A percentile compares a stretch with the other conserved stretches of the same genome.
These are phyloP conservation scores for Trichoderma atrobrunneum DNA, from an alignment of 2,329 filamentous ascomycete genomes.

Conservation along the genomic window DNA sequence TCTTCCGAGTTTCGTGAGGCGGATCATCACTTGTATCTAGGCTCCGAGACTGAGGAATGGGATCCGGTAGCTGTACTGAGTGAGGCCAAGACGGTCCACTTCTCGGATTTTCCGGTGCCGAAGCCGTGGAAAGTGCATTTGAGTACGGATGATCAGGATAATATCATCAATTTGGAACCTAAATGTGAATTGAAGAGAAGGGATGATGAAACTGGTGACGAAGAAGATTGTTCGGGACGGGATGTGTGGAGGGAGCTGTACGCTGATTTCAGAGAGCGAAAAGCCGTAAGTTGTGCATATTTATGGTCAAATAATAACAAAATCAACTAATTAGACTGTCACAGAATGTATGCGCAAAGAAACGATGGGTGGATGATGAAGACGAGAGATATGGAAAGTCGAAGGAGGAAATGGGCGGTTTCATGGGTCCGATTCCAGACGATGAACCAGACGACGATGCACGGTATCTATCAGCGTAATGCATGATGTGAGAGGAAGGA, in stretches of 20 bases:
- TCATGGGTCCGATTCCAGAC: neutral
- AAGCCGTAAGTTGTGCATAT: neutral
- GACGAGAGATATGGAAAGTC: neutral
- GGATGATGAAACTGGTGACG: neutral
- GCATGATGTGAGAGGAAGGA: no score
- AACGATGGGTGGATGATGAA: neutral
- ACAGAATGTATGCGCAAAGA: neutral
- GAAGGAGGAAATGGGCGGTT: neutral
- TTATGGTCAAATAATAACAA: neutral
- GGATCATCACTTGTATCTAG: conserved; percentile 45
- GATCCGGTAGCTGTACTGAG: conserved; percentile 50
- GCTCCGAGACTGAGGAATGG: conserved; percentile 50
- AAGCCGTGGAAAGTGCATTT: conserved; percentile 22
- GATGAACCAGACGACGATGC: neutral
- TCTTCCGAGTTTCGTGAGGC: conserved; percentile 59
- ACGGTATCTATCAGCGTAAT: neutral
- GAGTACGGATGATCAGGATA: conserved; percentile 11
- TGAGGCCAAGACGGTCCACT: conserved; percentile 35
- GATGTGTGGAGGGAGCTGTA: conserved; percentile 22
- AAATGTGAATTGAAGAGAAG: neutral
- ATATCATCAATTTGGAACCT: neutral
- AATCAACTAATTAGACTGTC: neutral
- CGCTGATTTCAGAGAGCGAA: conserved; percentile 19
- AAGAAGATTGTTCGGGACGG: conserved; percentile 14
- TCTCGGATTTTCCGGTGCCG: conserved; percentile 23